These are phyloP conservation scores for Reutealis trisperma DNA, from an alignment of 345 rosid species.

Conservation along the genomic window DNA sequence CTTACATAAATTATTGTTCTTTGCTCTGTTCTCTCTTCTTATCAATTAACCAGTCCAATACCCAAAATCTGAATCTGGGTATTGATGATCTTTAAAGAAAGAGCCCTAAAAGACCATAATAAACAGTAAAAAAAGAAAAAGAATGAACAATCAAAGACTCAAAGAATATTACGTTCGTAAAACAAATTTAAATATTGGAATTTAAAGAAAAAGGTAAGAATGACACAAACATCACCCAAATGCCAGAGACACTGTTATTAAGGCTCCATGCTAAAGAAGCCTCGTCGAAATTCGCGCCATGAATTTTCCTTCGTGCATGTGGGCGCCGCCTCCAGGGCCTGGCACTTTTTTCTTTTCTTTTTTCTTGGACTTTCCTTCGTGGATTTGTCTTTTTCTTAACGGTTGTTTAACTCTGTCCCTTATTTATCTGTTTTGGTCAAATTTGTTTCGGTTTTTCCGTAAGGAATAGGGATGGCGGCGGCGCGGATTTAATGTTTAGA, in stretches of 20 bases:
- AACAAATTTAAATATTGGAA: background rate
- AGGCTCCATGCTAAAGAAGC: constrained; percentile 6
- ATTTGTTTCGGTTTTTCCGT: no score
- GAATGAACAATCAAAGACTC: background rate
- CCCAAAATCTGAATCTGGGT: constrained; percentile 12
- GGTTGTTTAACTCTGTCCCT: background rate
- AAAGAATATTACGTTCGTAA: background rate
- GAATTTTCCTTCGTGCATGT: background rate
- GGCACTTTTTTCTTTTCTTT: background rate
- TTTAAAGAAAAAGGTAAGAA: background rate
- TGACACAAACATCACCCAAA: constrained; percentile 14
- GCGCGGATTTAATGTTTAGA: no score
- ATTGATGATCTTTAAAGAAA: background rate
- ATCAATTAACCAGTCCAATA: background rate
- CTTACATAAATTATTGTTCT: background rate
- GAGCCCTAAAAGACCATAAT: background rate
- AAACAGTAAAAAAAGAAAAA: background rate
- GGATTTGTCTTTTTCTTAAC: background rate
- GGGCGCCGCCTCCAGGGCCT: constrained; percentile 29
- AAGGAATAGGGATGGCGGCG: no score
- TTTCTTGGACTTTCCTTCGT: background rate
- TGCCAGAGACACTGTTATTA: constrained; percentile 17
- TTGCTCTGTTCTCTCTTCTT: no score
- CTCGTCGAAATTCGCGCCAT: constrained; percentile 52
- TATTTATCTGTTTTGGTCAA: background rate